Evolutionary conservation across 108 stramenopile genomes (phyloP).

Genomic region (Cylindrotheca fusiformis): DNA sequence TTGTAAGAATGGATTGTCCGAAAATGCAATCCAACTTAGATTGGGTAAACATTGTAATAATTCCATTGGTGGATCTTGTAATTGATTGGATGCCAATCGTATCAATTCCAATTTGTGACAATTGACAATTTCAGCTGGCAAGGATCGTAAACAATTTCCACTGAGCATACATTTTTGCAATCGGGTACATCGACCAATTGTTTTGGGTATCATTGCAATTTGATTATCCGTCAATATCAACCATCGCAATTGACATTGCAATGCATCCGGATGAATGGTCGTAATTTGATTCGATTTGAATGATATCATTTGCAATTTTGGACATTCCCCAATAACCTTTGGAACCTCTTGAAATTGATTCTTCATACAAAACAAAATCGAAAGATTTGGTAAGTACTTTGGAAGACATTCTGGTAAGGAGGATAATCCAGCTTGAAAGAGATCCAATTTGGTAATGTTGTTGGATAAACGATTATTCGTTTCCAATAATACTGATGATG

Average conservation of each 20-base stretch:
- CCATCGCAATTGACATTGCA: conserved; percentile 61
- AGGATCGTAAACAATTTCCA: conserved; percentile 36
- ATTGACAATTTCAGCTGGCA: conserved; percentile 35
- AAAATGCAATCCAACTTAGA: conserved; percentile 50
- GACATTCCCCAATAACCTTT: conserved; percentile 45
- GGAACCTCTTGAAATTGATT: conserved; percentile 61
- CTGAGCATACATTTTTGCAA: conserved; percentile 68
- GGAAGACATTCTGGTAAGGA: conserved; percentile 33
- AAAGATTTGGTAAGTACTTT: conserved; percentile 44
- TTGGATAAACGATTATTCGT: background rate
- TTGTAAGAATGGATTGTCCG: conserved; percentile 54
- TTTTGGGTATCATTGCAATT: conserved; percentile 36
- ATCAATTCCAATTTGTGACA: conserved; percentile 49
- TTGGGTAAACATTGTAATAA: conserved; percentile 37
- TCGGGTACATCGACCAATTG: conserved; percentile 50
- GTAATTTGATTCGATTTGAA: conserved; percentile 55
- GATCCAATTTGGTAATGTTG: conserved; percentile 44
- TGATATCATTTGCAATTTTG: conserved; percentile 60
- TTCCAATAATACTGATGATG: too few species aligned
- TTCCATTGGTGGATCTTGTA: conserved; percentile 37
- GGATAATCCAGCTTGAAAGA: conserved; percentile 36
- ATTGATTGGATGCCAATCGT: conserved; percentile 58
- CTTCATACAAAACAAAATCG: conserved; percentile 58
- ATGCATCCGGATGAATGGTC: conserved; percentile 49
- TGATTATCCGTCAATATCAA: conserved; percentile 65